A percentile compares a stretch with the other conserved stretches of the same genome.
Conservation (phyloP, 2,329 filamentous ascomycete species). For the Phyllosticta paracitricarpa region DNA sequence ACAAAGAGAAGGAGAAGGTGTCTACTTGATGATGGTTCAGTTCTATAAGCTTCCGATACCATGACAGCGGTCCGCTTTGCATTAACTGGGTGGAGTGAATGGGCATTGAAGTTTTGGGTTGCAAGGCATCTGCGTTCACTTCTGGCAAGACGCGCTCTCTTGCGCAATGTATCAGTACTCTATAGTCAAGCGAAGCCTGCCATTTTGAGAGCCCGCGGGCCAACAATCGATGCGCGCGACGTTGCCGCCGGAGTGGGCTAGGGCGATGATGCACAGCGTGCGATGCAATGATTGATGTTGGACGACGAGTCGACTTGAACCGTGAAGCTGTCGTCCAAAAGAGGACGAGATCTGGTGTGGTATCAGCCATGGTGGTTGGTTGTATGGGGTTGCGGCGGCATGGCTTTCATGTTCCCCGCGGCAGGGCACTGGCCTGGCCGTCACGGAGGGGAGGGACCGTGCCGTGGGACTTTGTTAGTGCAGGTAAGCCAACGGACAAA, state of each 20-base stretch:
- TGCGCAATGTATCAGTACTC: slow-evolving; percentile 10
- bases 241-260: not conserved
- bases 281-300: too few relatives aligned
- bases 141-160: not conserved
- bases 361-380: not conserved
- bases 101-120: slow-evolving; percentile 6
- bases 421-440: not conserved
- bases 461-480: not conserved
- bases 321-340: too few relatives aligned
- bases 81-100: slow-evolving; percentile 11
- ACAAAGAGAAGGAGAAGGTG: slow-evolving; percentile 21
- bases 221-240: not conserved
- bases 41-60: slow-evolving; percentile 8
- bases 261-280: too few relatives aligned
- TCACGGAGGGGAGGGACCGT: not conserved
- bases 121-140: slow-evolving; percentile 8
- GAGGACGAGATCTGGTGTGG: not conserved
- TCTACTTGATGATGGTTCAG: slow-evolving; percentile 11
- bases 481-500: not conserved
- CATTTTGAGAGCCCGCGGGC: not conserved
- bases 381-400: not conserved
- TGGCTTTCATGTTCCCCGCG: not conserved
- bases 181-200: not conserved
- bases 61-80: slow-evolving; percentile 11
- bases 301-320: too few relatives aligned